A percentile compares a stretch with the other conserved stretches of the same genome.
phyloP scores from a whole-genome alignment of 1,284 basidiomycete genomes.

The Apiotrichum mycotoxinovorans region DNA sequence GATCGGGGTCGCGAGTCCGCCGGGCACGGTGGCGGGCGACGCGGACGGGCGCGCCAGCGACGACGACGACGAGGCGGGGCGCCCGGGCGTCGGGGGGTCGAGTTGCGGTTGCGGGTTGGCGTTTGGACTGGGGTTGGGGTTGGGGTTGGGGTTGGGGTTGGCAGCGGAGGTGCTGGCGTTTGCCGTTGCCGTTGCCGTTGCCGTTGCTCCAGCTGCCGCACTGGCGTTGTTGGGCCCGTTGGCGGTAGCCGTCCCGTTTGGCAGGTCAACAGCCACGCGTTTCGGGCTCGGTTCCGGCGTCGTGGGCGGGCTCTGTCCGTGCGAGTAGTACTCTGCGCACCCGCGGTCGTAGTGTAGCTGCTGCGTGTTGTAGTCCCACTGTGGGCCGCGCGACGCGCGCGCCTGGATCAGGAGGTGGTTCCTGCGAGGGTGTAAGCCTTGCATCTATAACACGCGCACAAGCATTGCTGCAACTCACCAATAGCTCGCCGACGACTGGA shows the following conservation, averaged over 20 bases:
- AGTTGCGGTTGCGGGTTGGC: not conserved
- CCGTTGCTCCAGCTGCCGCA: too few species aligned
- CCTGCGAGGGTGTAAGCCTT: constrained; percentile 27
- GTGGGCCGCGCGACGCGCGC: constrained; percentile 43
- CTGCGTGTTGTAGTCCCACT: constrained; percentile 50
- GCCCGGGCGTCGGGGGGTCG: not conserved
- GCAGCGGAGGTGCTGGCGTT: too few species aligned
- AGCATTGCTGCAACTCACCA: constrained; percentile 9
- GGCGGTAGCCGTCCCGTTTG: not conserved
- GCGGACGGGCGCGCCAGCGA: not conserved
- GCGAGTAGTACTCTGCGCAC: constrained; percentile 40
- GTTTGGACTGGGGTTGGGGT: too few species aligned
- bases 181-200: too few species aligned
- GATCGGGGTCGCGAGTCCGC: not conserved
- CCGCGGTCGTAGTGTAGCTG: constrained; percentile 38
- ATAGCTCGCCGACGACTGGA: constrained; percentile 15
- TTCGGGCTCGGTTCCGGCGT: not conserved
- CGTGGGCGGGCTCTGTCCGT: constrained; percentile 21
- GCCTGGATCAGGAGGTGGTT: constrained; percentile 48
- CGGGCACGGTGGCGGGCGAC: not conserved
- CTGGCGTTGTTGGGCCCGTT: not conserved
- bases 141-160: too few species aligned
- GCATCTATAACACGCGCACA: too few species aligned
- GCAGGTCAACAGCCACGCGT: not conserved
- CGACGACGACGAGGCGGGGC: not conserved